These are phyloP conservation scores for Gossypium davidsonii DNA, from an alignment of 441 rosid genomes.

Conservation along the genomic window DNA sequence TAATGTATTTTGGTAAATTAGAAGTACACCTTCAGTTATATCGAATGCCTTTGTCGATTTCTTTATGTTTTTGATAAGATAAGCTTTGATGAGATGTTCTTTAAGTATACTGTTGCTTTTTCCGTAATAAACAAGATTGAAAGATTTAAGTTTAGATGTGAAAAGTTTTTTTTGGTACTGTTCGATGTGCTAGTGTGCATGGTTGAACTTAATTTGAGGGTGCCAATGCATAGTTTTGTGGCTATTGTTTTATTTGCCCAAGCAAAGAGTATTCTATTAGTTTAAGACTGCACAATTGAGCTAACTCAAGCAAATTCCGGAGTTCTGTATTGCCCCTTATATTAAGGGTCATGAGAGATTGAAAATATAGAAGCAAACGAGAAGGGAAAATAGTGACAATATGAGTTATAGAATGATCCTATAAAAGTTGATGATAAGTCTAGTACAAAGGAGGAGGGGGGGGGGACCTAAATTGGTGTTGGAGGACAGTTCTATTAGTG, in stretches of 20 bases:
- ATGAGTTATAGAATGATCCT: not conserved
- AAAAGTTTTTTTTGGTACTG: not conserved
- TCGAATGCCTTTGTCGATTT: not conserved
- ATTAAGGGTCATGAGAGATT: not conserved
- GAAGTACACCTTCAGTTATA: not conserved
- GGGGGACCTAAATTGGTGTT: not conserved
- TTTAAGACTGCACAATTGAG: not conserved
- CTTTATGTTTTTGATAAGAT: conserved; percentile 5
- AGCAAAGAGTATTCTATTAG: not conserved
- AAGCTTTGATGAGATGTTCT: not conserved
- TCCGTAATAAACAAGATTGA: not conserved
- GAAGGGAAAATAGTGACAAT: not conserved
- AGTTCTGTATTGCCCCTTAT: not conserved
- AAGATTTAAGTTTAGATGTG: conserved; percentile 9
- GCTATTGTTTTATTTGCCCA: not conserved
- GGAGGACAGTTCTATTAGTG: not conserved
- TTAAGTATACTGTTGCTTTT: conserved; percentile 8
- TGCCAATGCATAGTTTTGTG: conserved; percentile 1
- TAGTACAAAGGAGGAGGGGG: not conserved
- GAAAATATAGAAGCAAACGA: not conserved
- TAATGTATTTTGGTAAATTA: conserved; percentile 19
- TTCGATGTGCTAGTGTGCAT: not conserved
- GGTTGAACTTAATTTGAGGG: not conserved
- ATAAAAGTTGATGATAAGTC: not conserved
- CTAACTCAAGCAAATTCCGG: not conserved